Conservation (phyloP, 2,329 filamentous ascomycete genomes). For the Epichloe baconii region DNA sequence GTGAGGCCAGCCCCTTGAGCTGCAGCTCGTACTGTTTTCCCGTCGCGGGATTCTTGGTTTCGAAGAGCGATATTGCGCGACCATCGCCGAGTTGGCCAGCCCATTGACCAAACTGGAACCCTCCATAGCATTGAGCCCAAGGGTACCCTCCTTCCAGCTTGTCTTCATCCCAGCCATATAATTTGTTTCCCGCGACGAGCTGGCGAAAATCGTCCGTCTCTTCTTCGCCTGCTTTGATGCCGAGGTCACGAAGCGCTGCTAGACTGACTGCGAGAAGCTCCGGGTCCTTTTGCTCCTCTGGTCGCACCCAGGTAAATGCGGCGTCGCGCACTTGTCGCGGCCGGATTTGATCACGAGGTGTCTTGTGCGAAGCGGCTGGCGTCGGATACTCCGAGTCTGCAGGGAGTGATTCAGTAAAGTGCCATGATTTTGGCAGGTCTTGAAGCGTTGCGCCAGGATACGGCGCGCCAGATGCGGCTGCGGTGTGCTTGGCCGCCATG, state of each 20-base stretch:
- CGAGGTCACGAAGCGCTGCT: constrained; percentile 68
- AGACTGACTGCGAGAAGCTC: constrained; percentile 74
- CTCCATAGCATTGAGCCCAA: constrained; percentile 97
- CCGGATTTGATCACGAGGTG: constrained; percentile 60
- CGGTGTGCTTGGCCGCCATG: constrained; percentile 23
- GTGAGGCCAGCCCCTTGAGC: constrained; percentile 84
- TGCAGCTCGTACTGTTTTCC: constrained; percentile 77
- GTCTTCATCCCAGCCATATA: constrained; percentile 65
- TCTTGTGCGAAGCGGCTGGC: constrained; percentile 67
- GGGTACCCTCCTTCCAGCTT: constrained; percentile 65
- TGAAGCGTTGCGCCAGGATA: constrained; percentile 25
- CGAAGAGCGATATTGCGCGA: constrained; percentile 86
- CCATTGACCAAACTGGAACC: constrained; percentile 72
- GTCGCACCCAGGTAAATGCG: constrained; percentile 81
- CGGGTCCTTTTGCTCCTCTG: constrained; percentile 55
- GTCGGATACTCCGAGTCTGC: constrained; percentile 69
- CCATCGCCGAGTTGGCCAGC: constrained; percentile 93
- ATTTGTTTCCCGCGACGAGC: constrained; percentile 68
- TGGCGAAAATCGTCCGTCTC: constrained; percentile 61
- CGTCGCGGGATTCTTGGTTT: constrained; percentile 63
- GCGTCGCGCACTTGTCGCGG: constrained; percentile 78
- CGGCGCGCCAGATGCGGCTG: constrained; percentile 10
- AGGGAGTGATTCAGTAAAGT: constrained; percentile 54
- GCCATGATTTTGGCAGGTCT: constrained; percentile 52
- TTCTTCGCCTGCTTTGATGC: constrained; percentile 55